Evolutionary conservation across 345 rosid genomes (phyloP).

Genomic region (Euphorbia pulcherrima): DNA sequence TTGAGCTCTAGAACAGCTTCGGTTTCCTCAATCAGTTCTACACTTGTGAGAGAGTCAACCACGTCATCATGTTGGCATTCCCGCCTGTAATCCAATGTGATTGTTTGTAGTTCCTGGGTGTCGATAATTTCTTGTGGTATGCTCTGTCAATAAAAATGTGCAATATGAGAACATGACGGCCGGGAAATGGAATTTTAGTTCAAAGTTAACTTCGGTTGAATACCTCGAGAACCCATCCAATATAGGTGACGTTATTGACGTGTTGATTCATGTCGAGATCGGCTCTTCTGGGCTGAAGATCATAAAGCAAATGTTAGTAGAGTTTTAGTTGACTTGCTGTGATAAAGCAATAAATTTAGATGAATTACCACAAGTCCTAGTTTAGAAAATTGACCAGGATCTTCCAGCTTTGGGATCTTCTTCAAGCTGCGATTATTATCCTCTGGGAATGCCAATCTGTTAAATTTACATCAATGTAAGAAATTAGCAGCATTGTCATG

Average conservation of each 20-base stretch:
- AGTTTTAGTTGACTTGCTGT: not conserved
- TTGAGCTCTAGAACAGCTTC: constrained; percentile 29
- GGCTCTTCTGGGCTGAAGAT: constrained; percentile 73
- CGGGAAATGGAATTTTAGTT: not conserved
- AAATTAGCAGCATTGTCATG: not conserved
- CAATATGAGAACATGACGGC: not conserved
- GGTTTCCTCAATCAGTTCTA: constrained; percentile 30
- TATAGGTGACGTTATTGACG: constrained; percentile 82
- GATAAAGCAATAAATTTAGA: not conserved
- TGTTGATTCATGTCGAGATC: constrained; percentile 99
- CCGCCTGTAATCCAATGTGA: constrained; percentile 79
- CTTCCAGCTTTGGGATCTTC: constrained; percentile 77
- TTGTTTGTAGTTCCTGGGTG: constrained; percentile 73
- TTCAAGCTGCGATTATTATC: constrained; percentile 58
- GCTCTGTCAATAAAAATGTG: constrained; percentile 53
- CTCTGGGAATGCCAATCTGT: constrained; percentile 83
- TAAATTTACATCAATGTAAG: constrained; percentile 5
- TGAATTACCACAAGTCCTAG: constrained; percentile 64
- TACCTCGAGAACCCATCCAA: constrained; percentile 96
- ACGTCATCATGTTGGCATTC: constrained; percentile 84
- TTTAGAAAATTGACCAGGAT: constrained; percentile 61
- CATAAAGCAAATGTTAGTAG: not conserved
- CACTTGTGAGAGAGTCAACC: constrained; percentile 78
- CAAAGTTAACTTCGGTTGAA: constrained; percentile 12
- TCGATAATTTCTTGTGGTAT: constrained; percentile 83